A percentile compares a stretch with the other conserved stretches of the same genome.
Evolutionary conservation across 352 stramenopile genomes (phyloP).

Genomic region (Pythium scleroteichum): DNA sequence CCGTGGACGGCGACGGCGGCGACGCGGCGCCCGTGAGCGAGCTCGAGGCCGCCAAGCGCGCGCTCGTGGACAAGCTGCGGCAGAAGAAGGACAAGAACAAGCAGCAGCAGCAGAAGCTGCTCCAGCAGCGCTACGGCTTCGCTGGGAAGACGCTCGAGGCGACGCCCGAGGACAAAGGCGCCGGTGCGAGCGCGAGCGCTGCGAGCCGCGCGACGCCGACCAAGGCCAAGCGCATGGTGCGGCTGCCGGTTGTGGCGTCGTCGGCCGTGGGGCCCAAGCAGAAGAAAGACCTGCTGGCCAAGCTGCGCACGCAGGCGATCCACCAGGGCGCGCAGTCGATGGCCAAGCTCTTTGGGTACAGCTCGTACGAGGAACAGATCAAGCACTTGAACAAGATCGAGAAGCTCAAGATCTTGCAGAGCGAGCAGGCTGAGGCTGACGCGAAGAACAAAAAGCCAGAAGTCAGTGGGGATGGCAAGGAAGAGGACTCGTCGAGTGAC

Average conservation of each 20-base stretch:
- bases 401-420: conserved; percentile 54
- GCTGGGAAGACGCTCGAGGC: conserved; percentile 4
- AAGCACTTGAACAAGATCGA: conserved; percentile 68
- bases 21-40: conserved; percentile 34
- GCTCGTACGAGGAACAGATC: conserved; percentile 70
- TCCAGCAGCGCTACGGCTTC: conserved; percentile 48
- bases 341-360: conserved; percentile 80
- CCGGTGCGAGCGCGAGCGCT: background rate
- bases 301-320: conserved; percentile 61
- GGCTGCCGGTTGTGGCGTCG: conserved; percentile 51
- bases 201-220: conserved; percentile 34
- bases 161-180: conserved; percentile 4
- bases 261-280: conserved; percentile 35
- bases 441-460: conserved; percentile 19
- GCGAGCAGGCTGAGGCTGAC: conserved; percentile 23
- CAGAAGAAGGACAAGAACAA: conserved; percentile 61
- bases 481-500: conserved; percentile 28
- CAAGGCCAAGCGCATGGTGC: conserved; percentile 43
- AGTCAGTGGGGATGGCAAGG: conserved; percentile 14
- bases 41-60: conserved; percentile 52
- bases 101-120: conserved; percentile 49
- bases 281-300: conserved; percentile 62
- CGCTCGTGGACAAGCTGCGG: conserved; percentile 66
- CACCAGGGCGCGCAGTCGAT: conserved; percentile 57
- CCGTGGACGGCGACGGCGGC: background rate